These are phyloP conservation scores for Orbilia javanica DNA, from an alignment of 2,329 filamentous ascomycete genomes.

Conservation along the genomic window DNA sequence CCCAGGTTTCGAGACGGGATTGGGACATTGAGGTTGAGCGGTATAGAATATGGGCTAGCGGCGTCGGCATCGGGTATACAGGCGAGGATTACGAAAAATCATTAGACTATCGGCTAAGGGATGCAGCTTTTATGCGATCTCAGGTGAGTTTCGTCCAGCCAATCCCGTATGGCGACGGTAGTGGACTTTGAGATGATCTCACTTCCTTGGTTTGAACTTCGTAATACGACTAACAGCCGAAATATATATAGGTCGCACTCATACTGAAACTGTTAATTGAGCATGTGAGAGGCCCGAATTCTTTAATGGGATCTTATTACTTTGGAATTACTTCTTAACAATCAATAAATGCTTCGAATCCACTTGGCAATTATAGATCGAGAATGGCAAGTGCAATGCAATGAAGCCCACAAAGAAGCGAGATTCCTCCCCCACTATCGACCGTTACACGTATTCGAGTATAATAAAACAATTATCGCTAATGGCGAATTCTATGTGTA, in stretches of 20 bases:
- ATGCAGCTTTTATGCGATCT: conserved; percentile 59
- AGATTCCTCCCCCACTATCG: too few species aligned
- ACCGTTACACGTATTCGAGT: too few species aligned
- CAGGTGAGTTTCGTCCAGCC: conserved; percentile 21
- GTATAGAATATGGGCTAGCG: conserved; percentile 60
- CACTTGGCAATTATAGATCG: background rate
- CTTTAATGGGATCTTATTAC: background rate
- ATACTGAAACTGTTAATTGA: background rate
- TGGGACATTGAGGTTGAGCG: conserved; percentile 58
- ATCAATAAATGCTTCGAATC: background rate
- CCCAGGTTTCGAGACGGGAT: conserved; percentile 14
- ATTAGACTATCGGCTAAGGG: conserved; percentile 59
- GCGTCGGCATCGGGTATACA: conserved; percentile 59
- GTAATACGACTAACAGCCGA: background rate
- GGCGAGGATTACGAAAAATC: conserved; percentile 54
- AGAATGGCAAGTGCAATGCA: background rate
- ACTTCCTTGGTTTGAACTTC: too few species aligned
- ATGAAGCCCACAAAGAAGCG: background rate
- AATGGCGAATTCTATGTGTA: background rate
- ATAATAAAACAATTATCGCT: background rate
- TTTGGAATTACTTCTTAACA: too few species aligned
- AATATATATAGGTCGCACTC: background rate
- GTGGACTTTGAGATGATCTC: too few species aligned
- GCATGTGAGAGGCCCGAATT: background rate
- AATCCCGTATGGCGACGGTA: too few species aligned